Percentiles rank a stretch among this genome's conserved stretches.
Evolutionary conservation across 768 basidiomycete genomes (phyloP).

Genomic region (Leccinum uliginosum): DNA sequence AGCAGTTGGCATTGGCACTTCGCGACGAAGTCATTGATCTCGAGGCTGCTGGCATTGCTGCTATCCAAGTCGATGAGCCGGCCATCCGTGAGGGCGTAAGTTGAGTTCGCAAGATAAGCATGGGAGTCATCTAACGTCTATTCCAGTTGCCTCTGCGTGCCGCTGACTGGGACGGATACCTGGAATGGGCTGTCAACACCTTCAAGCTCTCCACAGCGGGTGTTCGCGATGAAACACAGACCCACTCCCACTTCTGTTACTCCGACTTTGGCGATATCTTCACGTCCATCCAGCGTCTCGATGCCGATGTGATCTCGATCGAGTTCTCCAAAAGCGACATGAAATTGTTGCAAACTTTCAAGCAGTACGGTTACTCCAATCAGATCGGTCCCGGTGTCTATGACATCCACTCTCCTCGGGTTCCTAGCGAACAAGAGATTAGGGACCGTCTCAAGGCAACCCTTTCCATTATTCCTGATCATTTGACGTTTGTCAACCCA

Average conservation of each 20-base stretch:
- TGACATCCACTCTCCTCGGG: slow-evolving; percentile 99
- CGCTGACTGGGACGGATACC: slow-evolving; percentile 93
- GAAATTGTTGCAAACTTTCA: slow-evolving; percentile 95
- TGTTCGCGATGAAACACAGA: slow-evolving; percentile 89
- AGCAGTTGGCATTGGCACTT: slow-evolving; percentile 96
- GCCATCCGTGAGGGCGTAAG: slow-evolving; percentile 97
- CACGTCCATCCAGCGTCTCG: slow-evolving; percentile 93
- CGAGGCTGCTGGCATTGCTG: slow-evolving; percentile 92
- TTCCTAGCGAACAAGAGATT: slow-evolving; percentile 91
- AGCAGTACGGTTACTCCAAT: slow-evolving; percentile 92
- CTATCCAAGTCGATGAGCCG: slow-evolving; percentile 99
- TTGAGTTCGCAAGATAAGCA: slow-evolving; percentile 11
- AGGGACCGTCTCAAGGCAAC: slow-evolving; percentile 85
- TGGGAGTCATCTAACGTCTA: not conserved
- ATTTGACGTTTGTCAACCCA: slow-evolving; percentile 90
- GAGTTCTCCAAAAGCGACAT: slow-evolving; percentile 98
- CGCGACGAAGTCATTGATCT: slow-evolving; percentile 98
- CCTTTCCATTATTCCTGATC: slow-evolving; percentile 74
- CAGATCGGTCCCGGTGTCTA: slow-evolving; percentile 98
- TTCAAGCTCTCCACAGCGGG: slow-evolving; percentile 98
- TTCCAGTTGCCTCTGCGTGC: slow-evolving; percentile 88
- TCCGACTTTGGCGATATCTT: slow-evolving; percentile 99
- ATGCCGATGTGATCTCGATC: slow-evolving; percentile 98
- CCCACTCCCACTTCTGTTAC: slow-evolving; percentile 99
- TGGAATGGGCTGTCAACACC: slow-evolving; percentile 97